These are phyloP conservation scores for Podospora didyma DNA, from an alignment of 495 filamentous ascomycete genomes.

Conservation along the genomic window DNA sequence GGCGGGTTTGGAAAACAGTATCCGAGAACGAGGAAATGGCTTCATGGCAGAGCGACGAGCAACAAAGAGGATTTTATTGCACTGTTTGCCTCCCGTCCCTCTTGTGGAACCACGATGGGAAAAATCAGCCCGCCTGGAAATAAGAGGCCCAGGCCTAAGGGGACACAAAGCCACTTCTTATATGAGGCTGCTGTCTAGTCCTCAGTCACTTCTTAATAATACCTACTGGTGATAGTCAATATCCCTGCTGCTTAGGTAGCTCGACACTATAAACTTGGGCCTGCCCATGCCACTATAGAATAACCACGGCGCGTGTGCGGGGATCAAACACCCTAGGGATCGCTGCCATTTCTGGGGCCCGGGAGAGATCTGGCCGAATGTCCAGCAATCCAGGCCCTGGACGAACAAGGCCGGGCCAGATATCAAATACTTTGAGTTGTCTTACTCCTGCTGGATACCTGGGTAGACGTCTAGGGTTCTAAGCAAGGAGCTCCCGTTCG, in stretches of 20 bases:
- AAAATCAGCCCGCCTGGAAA: neutral
- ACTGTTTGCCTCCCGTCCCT: too few relatives aligned
- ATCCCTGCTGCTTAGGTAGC: slow-evolving; percentile 17
- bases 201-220: slow-evolving; percentile 16
- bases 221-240: slow-evolving; percentile 4
- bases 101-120: too few relatives aligned
- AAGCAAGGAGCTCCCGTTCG: too few relatives aligned
- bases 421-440: too few relatives aligned
- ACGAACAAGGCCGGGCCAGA: too few relatives aligned
- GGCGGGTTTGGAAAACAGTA: neutral
- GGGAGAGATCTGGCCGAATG: too few relatives aligned
- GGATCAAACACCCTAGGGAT: neutral
- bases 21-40: neutral
- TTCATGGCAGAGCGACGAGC: neutral
- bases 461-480: too few relatives aligned
- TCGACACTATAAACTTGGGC: neutral
- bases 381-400: too few relatives aligned
- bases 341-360: too few relatives aligned
- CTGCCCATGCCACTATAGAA: neutral
- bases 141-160: neutral
- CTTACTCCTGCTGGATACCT: too few relatives aligned
- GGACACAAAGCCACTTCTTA: neutral
- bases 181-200: neutral
- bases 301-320: neutral
- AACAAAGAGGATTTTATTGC: neutral